A percentile compares a stretch with the other conserved stretches of the same genome.
These are phyloP conservation scores for Populus alba DNA, from an alignment of 345 rosid species.

Conservation along the genomic window DNA sequence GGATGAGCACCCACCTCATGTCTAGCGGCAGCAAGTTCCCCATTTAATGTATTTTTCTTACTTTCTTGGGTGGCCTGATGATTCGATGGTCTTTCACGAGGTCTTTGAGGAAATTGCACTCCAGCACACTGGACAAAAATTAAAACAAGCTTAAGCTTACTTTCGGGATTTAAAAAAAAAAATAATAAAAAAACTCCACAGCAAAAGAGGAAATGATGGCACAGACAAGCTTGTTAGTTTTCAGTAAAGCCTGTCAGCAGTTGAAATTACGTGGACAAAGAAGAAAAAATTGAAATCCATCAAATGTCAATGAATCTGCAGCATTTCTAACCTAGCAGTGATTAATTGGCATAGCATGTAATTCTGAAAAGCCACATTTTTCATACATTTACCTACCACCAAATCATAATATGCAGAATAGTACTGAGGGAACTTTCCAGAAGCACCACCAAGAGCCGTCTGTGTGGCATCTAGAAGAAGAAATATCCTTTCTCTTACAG, in stretches of 20 bases:
- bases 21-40: conserved; percentile 55
- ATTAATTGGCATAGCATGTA: neutral
- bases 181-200: neutral
- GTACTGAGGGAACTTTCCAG: conserved; percentile 90
- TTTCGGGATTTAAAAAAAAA: neutral
- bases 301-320: neutral
- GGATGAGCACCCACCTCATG: conserved; percentile 42
- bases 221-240: neutral
- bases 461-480: conserved; percentile 97
- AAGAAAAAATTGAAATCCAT: neutral
- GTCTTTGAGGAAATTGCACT: conserved; percentile 74
- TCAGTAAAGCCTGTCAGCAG: neutral
- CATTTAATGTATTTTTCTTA: conserved; percentile 48
- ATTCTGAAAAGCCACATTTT: neutral
- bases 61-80: conserved; percentile 37
- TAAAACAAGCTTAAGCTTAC: conserved; percentile 11
- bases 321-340: neutral
- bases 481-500: conserved; percentile 84
- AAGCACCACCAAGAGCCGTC: conserved; percentile 85
- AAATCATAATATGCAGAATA: conserved; percentile 76
- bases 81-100: conserved; percentile 23
- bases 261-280: neutral
- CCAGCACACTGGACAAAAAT: conserved; percentile 65
- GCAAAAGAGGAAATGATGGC: neutral
- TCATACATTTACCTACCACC: conserved; percentile 64